Base-by-base conservation (phyloP, 108 stramenopile genomes). In the Craspedostauros australis region DNA sequence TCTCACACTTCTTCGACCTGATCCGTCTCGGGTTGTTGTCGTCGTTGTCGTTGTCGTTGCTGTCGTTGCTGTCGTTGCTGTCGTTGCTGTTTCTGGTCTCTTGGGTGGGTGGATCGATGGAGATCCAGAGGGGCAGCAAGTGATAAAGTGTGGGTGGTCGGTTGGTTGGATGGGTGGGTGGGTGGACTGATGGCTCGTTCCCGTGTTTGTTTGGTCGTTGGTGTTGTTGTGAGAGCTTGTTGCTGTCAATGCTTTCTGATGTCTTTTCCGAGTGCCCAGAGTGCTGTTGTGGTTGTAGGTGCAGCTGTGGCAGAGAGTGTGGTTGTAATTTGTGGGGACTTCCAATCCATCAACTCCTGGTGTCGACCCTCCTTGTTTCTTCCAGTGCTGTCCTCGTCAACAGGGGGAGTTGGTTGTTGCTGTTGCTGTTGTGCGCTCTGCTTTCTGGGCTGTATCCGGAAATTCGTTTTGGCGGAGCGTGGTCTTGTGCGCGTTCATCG, bases 21-120 rank as follows among this genome's bases (percentile, higher is more conserved):
- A 9, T 43, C 19, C 12, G 14, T 43, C 29, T 16, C 19, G 28
- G 11, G n/a, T 22, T 23, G 37, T 23, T 39, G 52, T 39, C 40
- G 52, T 27, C 40, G 48, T 12, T 14, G 34, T 52, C 39, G 51
- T 36, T 52, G 51, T 43, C 20, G 42, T 43, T 43, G 42, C n/a
- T 12, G 42, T 11, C 20, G 14, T 43, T n/a, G 42, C 42, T 45
- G 44, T 45, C 24, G 44, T 45, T 45, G 44, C 4, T 45, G n/a
- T 5, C 24, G 16, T 53, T 37, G 14, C 2, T 27, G 25, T 23
- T 5, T 20, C 50, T 12, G 32, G 21, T 20, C 7, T 36, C n/a
- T 22, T 36, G 33, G 15, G 7, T 12, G 32, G 7, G 14, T 14
- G 16, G n/a, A 7, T 11, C 6, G 23, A 44, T 8, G 8, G 42